Evolutionary conservation across 1,284 basidiomycete genomes (phyloP).

Genomic region (Boletus semigastroideus): DNA sequence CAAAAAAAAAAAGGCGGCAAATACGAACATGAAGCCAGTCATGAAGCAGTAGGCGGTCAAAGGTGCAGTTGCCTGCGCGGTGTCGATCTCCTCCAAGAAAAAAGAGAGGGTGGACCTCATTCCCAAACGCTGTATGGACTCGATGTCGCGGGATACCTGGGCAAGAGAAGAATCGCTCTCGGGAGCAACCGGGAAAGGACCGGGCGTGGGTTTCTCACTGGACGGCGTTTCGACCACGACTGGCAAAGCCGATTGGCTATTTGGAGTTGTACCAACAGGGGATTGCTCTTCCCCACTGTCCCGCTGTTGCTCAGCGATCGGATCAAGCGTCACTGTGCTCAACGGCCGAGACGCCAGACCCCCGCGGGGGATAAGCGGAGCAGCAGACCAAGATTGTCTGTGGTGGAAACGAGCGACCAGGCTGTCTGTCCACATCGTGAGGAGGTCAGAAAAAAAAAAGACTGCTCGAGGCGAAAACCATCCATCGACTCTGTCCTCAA

Average conservation of each 20-base stretch:
- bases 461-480: not conserved
- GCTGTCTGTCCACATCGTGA: constrained; percentile 17
- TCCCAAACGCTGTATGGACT: constrained; percentile 1
- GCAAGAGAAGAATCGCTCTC: not conserved
- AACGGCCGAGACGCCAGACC: constrained; percentile 8
- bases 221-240: not conserved
- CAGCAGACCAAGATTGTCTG: constrained; percentile 14
- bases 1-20: not conserved
- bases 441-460: not conserved
- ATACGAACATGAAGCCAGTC: constrained; percentile 76
- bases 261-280: not conserved
- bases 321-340: constrained; percentile 11
- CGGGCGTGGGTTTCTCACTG: not conserved
- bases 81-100: constrained; percentile 59
- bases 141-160: constrained; percentile 5
- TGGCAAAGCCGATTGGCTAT: not conserved
- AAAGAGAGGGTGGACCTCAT: constrained; percentile 25
- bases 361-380: constrained; percentile 13
- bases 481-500: not conserved
- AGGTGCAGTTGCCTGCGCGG: constrained; percentile 53
- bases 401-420: constrained; percentile 21
- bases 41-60: constrained; percentile 81
- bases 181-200: not conserved
- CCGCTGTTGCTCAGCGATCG: constrained; percentile 10
- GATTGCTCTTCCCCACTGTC: not conserved